Percentiles rank a stretch among this genome's conserved stretches.
Evolutionary conservation across 305 asterid species (phyloP).

Genomic region (Solanum hybrid): DNA sequence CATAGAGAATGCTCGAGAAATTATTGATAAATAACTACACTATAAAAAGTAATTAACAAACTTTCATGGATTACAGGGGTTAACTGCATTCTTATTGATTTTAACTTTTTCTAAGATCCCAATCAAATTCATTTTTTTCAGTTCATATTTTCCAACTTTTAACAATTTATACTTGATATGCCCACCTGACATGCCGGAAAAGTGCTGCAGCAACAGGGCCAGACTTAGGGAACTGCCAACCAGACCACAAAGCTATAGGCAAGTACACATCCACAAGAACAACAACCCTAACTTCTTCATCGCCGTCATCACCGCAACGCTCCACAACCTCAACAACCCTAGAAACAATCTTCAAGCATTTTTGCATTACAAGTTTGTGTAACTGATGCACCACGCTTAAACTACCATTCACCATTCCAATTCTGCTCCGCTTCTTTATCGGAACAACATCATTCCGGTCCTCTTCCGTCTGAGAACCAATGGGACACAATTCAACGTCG

Average conservation of each 20-base stretch:
- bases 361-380: constrained; percentile 42
- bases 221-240: constrained; percentile 84
- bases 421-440: constrained; percentile 43
- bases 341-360: constrained; percentile 54
- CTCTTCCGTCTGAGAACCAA: constrained; percentile 10
- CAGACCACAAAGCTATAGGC: constrained; percentile 63
- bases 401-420: constrained; percentile 76
- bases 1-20: background rate
- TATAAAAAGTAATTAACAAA: background rate
- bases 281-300: constrained; percentile 43
- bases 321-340: constrained; percentile 29
- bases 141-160: background rate
- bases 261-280: constrained; percentile 77
- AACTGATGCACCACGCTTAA: constrained; percentile 66
- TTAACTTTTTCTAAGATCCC: background rate
- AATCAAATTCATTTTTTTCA: background rate
- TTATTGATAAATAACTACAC: background rate
- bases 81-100: background rate
- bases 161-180: background rate
- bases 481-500: constrained; percentile 38
- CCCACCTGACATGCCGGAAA: constrained; percentile 70
- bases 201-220: constrained; percentile 60
- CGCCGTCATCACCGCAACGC: background rate
- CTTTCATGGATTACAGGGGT: background rate
- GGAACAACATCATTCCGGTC: background rate